Conservation (phyloP, 2,329 filamentous ascomycete species). For the Fusarium coicis region DNA sequence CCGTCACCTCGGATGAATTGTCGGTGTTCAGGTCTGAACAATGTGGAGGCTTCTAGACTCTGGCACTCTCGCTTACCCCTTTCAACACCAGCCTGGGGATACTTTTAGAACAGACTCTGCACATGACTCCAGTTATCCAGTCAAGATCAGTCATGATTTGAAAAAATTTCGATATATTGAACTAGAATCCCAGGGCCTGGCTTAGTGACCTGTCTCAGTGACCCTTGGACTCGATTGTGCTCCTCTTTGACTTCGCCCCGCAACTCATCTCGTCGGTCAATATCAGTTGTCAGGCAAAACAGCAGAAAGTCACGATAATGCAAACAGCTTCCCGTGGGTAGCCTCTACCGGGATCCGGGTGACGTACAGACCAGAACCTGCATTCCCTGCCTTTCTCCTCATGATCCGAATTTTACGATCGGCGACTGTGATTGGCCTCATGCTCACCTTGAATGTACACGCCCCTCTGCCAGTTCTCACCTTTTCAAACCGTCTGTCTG, state of each 20-base stretch:
- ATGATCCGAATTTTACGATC: neutral
- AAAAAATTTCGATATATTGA: slow-evolving; percentile 19
- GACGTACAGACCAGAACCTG: slow-evolving; percentile 34
- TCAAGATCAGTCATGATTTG: slow-evolving; percentile 38
- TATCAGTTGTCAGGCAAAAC: slow-evolving; percentile 26
- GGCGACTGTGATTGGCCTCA: slow-evolving; percentile 22
- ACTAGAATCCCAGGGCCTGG: slow-evolving; percentile 1
- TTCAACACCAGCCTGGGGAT: neutral
- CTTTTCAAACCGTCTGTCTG: slow-evolving; percentile 10
- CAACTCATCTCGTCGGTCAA: slow-evolving; percentile 8
- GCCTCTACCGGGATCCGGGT: slow-evolving; percentile 34
- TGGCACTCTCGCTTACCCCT: slow-evolving; percentile 1
- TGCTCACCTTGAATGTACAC: slow-evolving; percentile 23
- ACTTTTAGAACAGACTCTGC: slow-evolving; percentile 18
- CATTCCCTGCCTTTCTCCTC: slow-evolving; percentile 30
- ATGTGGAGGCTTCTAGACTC: slow-evolving; percentile 25
- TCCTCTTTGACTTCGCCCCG: slow-evolving; percentile 10
- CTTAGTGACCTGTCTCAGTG: slow-evolving; percentile 17
- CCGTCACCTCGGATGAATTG: slow-evolving; percentile 35
- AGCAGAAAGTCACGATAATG: slow-evolving; percentile 39
- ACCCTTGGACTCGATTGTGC: slow-evolving; percentile 5
- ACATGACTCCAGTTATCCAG: slow-evolving; percentile 39
- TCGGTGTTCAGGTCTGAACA: slow-evolving; percentile 1
- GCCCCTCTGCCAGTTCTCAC: slow-evolving; percentile 21
- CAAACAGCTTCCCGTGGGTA: slow-evolving; percentile 33